Base-by-base conservation (phyloP, 192 early-diverging fungal species). In the Backusella mclennaniae region DNA sequence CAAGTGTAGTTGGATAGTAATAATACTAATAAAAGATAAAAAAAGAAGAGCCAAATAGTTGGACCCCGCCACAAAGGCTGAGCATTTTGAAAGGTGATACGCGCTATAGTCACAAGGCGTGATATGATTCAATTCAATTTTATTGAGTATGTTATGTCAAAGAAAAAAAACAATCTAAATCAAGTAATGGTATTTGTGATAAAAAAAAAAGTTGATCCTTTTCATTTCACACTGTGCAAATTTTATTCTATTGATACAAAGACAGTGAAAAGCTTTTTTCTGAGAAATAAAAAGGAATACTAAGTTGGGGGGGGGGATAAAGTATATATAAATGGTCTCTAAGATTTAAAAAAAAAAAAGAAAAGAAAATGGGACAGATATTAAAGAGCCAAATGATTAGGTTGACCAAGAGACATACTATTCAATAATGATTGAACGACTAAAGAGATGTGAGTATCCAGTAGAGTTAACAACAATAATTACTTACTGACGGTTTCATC, bases 401-500 rank as follows among this genome's bases (percentile, higher is more conserved):
- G 41, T 49, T 71, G 69, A 19, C 69, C 69, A 29, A 71, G 23
- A 29, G 69, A 71, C 69, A 71, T 71, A 23, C 41, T 71, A 46
- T 71, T 71, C 69, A 71, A 42, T 46, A 71, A 71, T 17, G 23
- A 42, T 31, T 71, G 69, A 44, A 71, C 69, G 21, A 71, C 69
- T 71, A 71, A 3, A 23, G 0, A 52, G 0, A 44, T 17, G 12
- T 33, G 33, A 33, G 33, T 33, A 0, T 3, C 0, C 33, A 33
- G 2, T 33, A 33, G 33, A 41, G 39, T 41, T 41, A 9, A 1
- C 0, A 11, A 41, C 39, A 11, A 9, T 26, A 7, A 41, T 5
- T 19, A 71, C 70, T 71, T 71, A 71, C 70, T 71, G 39, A 36
- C 44, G 5, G 70, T 49, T 71, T 71, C 70, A 71, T 71, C 70